These are phyloP conservation scores for Geosmithia morbida DNA, from an alignment of 2,329 filamentous ascomycete species.

Conservation along the genomic window DNA sequence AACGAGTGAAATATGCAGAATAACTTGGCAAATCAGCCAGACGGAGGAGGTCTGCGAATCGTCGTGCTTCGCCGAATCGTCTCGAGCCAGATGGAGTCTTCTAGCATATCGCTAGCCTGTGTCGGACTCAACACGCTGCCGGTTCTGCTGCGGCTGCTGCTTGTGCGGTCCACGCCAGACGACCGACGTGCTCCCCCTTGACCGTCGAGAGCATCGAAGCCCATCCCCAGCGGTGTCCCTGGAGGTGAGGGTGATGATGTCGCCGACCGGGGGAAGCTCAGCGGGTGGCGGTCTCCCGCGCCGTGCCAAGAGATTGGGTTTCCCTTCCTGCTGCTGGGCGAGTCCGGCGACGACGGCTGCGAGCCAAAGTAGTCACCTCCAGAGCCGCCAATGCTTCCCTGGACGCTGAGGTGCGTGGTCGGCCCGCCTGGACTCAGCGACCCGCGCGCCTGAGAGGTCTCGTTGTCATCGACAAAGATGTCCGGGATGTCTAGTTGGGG, in stretches of 20 bases:
- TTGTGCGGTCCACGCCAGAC: background rate
- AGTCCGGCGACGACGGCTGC: background rate
- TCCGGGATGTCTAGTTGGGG: constrained; percentile 77
- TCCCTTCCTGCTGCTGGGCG: background rate
- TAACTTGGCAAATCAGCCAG: constrained; percentile 2
- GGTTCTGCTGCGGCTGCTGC: constrained; percentile 9
- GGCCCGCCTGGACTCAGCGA: background rate
- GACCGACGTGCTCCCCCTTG: background rate
- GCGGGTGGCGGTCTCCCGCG: constrained; percentile 26
- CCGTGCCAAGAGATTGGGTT: constrained; percentile 1
- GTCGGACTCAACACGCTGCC: constrained; percentile 59
- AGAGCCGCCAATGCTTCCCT: background rate
- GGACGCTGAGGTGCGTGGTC: constrained; percentile 4
- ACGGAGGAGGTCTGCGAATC: constrained; percentile 28
- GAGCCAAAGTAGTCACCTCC: background rate
- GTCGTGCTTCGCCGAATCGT: constrained; percentile 84
- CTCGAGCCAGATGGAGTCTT: constrained; percentile 85
- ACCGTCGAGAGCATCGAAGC: constrained; percentile 38
- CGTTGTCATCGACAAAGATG: constrained; percentile 76
- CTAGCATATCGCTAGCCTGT: constrained; percentile 71
- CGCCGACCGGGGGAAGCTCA: constrained; percentile 37
- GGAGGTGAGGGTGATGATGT: constrained; percentile 21
- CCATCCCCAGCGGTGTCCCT: constrained; percentile 30
- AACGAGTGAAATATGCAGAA: background rate
- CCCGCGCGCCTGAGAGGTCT: background rate